Conservation (phyloP, 2,329 filamentous ascomycete genomes). For the Talaromyces sp. region DNA sequence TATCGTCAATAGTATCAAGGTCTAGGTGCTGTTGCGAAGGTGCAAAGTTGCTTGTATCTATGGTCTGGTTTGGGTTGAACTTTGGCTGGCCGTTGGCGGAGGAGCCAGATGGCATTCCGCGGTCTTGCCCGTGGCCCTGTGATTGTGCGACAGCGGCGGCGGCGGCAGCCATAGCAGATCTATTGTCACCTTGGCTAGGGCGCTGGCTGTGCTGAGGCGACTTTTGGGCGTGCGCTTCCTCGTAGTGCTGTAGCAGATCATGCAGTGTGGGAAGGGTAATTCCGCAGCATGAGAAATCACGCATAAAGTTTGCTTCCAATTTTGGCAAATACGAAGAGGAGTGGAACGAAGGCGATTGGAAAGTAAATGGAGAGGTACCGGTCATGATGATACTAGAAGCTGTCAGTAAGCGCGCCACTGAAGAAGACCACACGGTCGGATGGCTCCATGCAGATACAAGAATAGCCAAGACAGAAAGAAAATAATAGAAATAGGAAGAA, state of each 20-base stretch:
- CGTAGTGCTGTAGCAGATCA: conserved; percentile 92
- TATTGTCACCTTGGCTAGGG: conserved; percentile 48
- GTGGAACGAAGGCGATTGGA: conserved; percentile 91
- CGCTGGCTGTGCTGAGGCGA: conserved; percentile 48
- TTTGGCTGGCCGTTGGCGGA: conserved; percentile 34
- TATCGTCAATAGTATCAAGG: conserved; percentile 83
- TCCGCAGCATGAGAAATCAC: conserved; percentile 93
- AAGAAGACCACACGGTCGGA: not conserved
- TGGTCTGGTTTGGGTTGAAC: conserved; percentile 27
- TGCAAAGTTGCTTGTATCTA: conserved; percentile 19
- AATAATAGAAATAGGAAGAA: not conserved
- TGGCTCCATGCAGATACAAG: not conserved
- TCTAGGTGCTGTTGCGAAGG: conserved; percentile 39
- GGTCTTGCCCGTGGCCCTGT: conserved; percentile 35
- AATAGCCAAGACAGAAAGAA: not conserved
- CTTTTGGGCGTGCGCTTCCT: conserved; percentile 82
- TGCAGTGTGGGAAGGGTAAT: conserved; percentile 85
- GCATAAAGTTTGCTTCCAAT: conserved; percentile 95
- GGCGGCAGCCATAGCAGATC: conserved; percentile 45
- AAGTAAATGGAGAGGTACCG: conserved; percentile 86
- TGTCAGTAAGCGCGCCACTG: conserved; percentile 2
- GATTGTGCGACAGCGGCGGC: conserved; percentile 46
- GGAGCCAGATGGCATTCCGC: conserved; percentile 31
- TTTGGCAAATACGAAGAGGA: conserved; percentile 96
- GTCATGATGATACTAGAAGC: conserved; percentile 78